These are phyloP conservation scores for Gracilaria vermiculophylla DNA, from an alignment of 23 red algal genomes.

Conservation along the genomic window DNA sequence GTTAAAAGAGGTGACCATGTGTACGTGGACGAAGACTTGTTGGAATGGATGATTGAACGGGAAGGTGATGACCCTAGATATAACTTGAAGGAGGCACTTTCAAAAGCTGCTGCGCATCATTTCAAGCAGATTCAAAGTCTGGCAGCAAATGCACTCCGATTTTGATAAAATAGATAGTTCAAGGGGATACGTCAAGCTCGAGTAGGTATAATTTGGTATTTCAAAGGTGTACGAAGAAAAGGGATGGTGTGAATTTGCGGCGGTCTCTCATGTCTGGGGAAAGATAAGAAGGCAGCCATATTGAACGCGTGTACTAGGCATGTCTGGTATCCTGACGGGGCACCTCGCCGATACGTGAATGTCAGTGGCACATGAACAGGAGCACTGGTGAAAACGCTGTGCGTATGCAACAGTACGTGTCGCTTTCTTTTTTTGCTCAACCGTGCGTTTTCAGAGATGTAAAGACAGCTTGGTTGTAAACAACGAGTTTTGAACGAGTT, in stretches of 20 bases:
- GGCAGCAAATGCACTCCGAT: not conserved
- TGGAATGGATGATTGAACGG: not conserved
- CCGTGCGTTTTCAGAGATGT: too few species aligned
- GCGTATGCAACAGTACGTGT: too few species aligned
- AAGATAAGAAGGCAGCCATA: not conserved
- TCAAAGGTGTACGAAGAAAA: not conserved
- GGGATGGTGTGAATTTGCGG: not conserved
- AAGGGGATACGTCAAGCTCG: not conserved
- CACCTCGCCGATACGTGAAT: not conserved
- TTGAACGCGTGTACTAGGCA: not conserved
- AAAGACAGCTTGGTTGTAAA: not conserved
- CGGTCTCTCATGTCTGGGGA: not conserved
- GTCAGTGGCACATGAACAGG: too few species aligned
- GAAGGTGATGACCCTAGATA: not conserved
- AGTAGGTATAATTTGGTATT: not conserved
- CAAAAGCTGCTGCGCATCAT: not conserved
- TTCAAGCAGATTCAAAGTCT: not conserved
- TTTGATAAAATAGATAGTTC: not conserved
- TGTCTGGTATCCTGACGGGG: not conserved
- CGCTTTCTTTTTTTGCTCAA: too few species aligned
- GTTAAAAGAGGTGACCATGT: not conserved
- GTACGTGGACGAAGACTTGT: not conserved
- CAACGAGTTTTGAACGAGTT: not conserved
- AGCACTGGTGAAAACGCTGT: too few species aligned
- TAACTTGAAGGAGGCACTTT: not conserved